Conservation (phyloP, 257 asterid genomes). For the Solanum microdontum region DNA sequence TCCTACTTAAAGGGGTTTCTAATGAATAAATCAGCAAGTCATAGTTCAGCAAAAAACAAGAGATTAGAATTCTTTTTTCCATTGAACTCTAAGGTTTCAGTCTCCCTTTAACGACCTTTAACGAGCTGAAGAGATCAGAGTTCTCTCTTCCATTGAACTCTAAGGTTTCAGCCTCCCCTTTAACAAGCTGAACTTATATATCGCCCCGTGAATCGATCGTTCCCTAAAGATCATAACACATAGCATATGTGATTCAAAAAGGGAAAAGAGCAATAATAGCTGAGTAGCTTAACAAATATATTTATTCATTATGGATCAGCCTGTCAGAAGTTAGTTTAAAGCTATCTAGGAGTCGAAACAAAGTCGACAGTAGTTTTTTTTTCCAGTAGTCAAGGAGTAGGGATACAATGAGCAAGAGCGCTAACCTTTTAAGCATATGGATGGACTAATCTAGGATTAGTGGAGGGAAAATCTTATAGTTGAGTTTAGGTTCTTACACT, state of each 20-base stretch:
- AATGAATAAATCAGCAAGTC: too few relatives aligned
- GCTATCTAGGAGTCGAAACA: background rate
- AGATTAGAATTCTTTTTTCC: too few relatives aligned
- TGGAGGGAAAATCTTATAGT: background rate
- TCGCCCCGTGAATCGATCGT: too few relatives aligned
- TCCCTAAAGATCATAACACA: too few relatives aligned
- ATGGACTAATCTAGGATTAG: background rate
- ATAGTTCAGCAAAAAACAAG: too few relatives aligned
- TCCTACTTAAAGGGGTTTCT: too few relatives aligned
- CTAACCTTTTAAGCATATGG: background rate
- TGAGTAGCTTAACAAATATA: background rate
- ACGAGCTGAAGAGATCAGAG: too few relatives aligned
- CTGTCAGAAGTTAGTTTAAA: background rate
- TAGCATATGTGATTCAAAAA: background rate
- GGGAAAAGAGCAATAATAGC: background rate
- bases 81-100: too few relatives aligned
- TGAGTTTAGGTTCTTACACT: background rate
- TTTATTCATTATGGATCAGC: background rate
- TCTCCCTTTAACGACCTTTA: too few relatives aligned
- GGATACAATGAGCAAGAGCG: background rate
- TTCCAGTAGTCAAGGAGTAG: background rate
- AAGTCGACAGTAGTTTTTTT: background rate
- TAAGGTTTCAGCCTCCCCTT: too few relatives aligned
- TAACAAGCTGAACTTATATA: too few relatives aligned
- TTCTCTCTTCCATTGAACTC: too few relatives aligned